Percentiles rank a stretch among this genome's conserved stretches.
phyloP scores from a whole-genome alignment of 768 basidiomycete genomes.

The Suillus luteus region DNA sequence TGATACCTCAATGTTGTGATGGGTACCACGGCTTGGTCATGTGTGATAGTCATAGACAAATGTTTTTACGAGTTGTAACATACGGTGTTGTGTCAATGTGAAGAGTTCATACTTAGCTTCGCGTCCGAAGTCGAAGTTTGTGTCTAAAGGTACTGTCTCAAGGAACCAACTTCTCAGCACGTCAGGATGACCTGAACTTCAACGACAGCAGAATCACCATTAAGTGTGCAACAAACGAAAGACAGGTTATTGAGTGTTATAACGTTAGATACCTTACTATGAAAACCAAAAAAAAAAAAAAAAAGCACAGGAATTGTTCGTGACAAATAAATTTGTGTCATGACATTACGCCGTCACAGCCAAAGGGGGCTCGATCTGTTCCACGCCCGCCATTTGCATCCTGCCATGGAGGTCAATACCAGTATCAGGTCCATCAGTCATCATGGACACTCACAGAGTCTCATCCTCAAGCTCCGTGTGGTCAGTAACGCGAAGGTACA shows the following conservation, averaged over 20 bases:
- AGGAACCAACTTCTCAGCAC: too few relatives aligned
- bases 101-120: not conserved
- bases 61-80: not conserved
- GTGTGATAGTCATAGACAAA: not conserved
- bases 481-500: constrained; percentile 66
- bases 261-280: not conserved
- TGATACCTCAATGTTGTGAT: not conserved
- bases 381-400: constrained; percentile 10
- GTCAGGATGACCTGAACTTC: not conserved
- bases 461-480: constrained; percentile 55
- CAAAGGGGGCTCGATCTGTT: constrained; percentile 8
- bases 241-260: not conserved
- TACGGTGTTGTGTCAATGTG: not conserved
- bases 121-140: not conserved
- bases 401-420: not conserved
- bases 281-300: not conserved
- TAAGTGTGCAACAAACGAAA: not conserved
- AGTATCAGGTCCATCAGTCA: not conserved
- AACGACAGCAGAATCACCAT: not conserved
- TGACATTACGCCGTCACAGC: not conserved
- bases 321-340: not conserved
- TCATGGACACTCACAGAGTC: constrained; percentile 41
- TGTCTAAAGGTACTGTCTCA: too few relatives aligned
- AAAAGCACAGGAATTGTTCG: not conserved
- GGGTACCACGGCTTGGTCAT: not conserved